Percentiles rank a stretch among this genome's conserved stretches.
phyloP scores from a whole-genome alignment of 805 yeast species.

The Metschnikowia cubensis region DNA sequence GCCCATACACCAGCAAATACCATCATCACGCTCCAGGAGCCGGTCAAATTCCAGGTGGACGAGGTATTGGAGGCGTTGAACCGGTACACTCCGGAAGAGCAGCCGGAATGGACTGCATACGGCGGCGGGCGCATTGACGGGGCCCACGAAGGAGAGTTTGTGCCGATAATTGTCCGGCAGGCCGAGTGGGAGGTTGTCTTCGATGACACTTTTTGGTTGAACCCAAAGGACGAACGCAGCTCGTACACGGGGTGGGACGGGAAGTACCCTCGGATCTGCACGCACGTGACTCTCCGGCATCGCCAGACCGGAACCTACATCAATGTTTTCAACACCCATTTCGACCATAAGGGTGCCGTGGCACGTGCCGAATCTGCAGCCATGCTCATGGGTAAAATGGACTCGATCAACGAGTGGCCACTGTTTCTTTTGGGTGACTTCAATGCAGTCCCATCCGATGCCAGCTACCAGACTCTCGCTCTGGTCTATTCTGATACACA shows the following conservation, averaged over 20 bases:
- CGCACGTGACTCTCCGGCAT: slow-evolving; percentile 18
- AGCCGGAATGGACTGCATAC: slow-evolving; percentile 15
- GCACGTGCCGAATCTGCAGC: slow-evolving; percentile 14
- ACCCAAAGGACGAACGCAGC: slow-evolving; percentile 8
- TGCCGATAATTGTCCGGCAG: slow-evolving; percentile 16
- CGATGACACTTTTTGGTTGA: slow-evolving; percentile 20
- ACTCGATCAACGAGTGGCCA: slow-evolving; percentile 25
- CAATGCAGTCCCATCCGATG: slow-evolving; percentile 24
- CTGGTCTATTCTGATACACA: slow-evolving; percentile 18
- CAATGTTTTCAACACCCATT: slow-evolving; percentile 21
- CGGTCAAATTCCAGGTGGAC: slow-evolving; percentile 16
- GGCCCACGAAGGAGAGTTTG: slow-evolving; percentile 16
- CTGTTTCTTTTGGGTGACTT: slow-evolving; percentile 31
- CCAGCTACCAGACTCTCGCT: slow-evolving; percentile 16
- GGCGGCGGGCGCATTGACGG: slow-evolving; percentile 20
- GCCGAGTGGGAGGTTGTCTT: slow-evolving; percentile 17
- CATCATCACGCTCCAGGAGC: slow-evolving; percentile 19
- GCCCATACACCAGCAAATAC: slow-evolving; percentile 21
- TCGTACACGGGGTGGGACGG: slow-evolving; percentile 20
- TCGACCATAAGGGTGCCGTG: slow-evolving; percentile 17
- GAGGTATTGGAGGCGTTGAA: slow-evolving; percentile 17
- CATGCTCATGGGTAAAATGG: slow-evolving; percentile 9
- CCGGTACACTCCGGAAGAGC: background rate
- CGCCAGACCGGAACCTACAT: slow-evolving; percentile 10
- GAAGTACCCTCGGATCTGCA: slow-evolving; percentile 17